A percentile compares a stretch with the other conserved stretches of the same genome.
phyloP scores from a whole-genome alignment of 2,329 filamentous ascomycete genomes.

The Intubia oerlemansii region DNA sequence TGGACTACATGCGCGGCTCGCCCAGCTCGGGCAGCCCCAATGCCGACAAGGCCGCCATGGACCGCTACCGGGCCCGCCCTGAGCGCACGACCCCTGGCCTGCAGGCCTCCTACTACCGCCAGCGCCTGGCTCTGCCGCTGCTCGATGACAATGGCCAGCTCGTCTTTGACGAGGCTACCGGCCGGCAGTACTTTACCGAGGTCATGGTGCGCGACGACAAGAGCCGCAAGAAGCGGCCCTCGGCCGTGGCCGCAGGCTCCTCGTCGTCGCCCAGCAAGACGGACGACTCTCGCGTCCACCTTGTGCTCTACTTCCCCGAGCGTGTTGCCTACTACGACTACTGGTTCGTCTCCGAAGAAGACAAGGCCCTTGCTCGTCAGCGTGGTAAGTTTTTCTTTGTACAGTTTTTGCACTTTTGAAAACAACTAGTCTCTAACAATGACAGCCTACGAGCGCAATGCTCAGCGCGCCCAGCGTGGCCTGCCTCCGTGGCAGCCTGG shows the following conservation, averaged over 20 bases:
- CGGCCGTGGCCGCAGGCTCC: background rate
- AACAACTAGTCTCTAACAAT: no score
- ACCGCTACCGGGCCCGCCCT: slow-evolving; percentile 7
- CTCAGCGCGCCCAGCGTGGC: slow-evolving; percentile 7
- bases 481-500: slow-evolving; percentile 8
- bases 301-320: slow-evolving; percentile 10
- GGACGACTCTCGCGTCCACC: slow-evolving; percentile 7
- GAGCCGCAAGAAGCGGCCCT: slow-evolving; percentile 7
- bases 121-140: slow-evolving; percentile 9
- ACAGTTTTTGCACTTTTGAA: no score
- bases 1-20: slow-evolving; percentile 3
- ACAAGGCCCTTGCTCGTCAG: slow-evolving; percentile 8
- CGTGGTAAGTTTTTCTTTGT: no score
- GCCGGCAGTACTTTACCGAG: slow-evolving; percentile 9
- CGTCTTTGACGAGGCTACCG: slow-evolving; percentile 7
- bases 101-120: slow-evolving; percentile 10
- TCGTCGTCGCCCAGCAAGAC: background rate
- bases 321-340: slow-evolving; percentile 9
- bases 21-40: background rate
- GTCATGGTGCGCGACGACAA: slow-evolving; percentile 10
- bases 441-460: slow-evolving; percentile 8
- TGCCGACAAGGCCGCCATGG: slow-evolving; percentile 2
- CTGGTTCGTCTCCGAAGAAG: slow-evolving; percentile 9
- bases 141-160: slow-evolving; percentile 7
- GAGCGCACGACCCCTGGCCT: slow-evolving; percentile 9